A percentile compares a stretch with the other conserved stretches of the same genome.
phyloP scores from a whole-genome alignment of 139 green algal species.

The Chlorella sp. region DNA sequence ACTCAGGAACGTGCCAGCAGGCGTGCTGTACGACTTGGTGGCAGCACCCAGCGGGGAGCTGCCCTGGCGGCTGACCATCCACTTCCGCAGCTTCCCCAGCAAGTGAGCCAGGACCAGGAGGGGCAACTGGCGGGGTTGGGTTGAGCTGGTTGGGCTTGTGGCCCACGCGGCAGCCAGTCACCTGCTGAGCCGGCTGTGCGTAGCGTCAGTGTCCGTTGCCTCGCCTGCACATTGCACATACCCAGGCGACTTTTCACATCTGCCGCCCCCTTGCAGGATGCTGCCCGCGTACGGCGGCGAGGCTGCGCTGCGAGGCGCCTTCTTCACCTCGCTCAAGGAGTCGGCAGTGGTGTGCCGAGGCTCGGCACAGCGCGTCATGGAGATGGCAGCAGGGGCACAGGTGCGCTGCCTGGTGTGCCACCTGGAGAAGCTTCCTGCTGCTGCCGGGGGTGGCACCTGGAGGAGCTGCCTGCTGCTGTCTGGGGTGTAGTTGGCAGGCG shows the following conservation, averaged over 20 bases:
- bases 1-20: conserved; percentile 61
- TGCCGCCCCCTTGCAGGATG: conserved; percentile 39
- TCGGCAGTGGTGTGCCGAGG: conserved; percentile 57
- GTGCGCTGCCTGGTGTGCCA: conserved; percentile 41
- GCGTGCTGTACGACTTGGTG: conserved; percentile 66
- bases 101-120: neutral
- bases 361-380: conserved; percentile 60
- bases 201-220: too few species aligned
- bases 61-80: conserved; percentile 43
- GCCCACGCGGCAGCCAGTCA: too few species aligned
- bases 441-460: conserved; percentile 12
- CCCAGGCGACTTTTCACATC: too few species aligned
- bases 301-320: conserved; percentile 39
- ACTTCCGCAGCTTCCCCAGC: conserved; percentile 27
- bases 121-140: neutral
- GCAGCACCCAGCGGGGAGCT: conserved; percentile 7
- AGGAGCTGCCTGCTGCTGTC: neutral
- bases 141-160: too few species aligned
- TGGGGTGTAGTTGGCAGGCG: too few species aligned
- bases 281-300: conserved; percentile 49
- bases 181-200: too few species aligned
- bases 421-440: neutral
- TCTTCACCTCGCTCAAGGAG: conserved; percentile 74
- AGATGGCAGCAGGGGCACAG: conserved; percentile 56
- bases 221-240: too few species aligned